Base-by-base conservation (phyloP, 108 stramenopile species). In the Bacterosira constricta region DNA sequence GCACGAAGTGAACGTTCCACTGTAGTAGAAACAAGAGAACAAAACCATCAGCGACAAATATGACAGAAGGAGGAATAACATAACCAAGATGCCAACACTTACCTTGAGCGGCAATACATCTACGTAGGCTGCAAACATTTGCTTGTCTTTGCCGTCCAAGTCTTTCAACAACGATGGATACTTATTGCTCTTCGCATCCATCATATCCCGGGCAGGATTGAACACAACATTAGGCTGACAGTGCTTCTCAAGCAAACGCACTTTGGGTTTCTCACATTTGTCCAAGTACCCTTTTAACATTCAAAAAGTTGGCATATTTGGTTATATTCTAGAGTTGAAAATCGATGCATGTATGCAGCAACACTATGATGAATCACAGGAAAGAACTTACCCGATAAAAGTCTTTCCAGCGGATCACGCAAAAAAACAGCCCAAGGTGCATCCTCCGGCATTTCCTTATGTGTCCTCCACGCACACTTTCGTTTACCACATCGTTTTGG, bases 1-100 rank as follows among this genome's bases (percentile, higher is more conserved):
- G 87, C 9, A 84, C 17, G 66, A 88, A 88, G 62, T 88, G 87
- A 1, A 84, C 9, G 53, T 88, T 82, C 87, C 87, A 88, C 38
- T 78, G 51, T 13, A 13, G 15, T 3, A 7, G n/a, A 2, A 25
- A 32, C 3, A 23, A 31, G 11, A 63, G 29, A 15, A 25, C 1
- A 46, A 20, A 27, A 52, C 1, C 27, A 29, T 25, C 1, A 11
- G 25, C 2, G 27, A 27, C 51, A 27, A 27, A 23, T 29, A 52
- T 30, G 51, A 25, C 18, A 23, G 27, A 23, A 30, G n/a, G n/a
- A n/a, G n/a, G n/a, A n/a, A n/a, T n/a, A 20, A 9, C 3, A 29
- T 52, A 11, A 11, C 20, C 50, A 25, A 5, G 23, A 29, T 15
- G 27, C 4, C 2, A n/a, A 20, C 20, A 50, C 47, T 32, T 50